Evolutionary conservation across 495 filamentous ascomycete genomes (phyloP), one percentile per base, ranked within the genome.

Genomic region (Aspergillus conjunctus): DNA sequence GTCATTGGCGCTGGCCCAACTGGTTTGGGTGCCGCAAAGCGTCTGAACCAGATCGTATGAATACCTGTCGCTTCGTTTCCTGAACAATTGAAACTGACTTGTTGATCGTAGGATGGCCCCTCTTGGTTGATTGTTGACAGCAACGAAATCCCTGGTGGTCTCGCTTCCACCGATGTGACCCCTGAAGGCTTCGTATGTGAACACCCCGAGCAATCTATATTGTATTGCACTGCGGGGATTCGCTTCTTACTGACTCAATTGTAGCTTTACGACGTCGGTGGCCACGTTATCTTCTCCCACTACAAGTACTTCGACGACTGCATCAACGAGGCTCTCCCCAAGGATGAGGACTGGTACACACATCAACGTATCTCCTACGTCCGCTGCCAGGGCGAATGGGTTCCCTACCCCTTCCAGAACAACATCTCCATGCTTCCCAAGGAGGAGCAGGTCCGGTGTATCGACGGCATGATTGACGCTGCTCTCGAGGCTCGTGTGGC

Each of bases 271-370:
- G 94, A 98, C 82, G 94, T 98, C 68, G 94, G 94, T 73, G 94
- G 94, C 67, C 94, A 98, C 79, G 94, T 98, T 79, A 98, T 98
- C 77, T 98, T 98, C 85, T 98, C 94, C 61, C 94, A 98, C 85
- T 98, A 98, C 87, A 97, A 96, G 79, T 98, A 98, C 87, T 98
- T 98, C 75, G 94, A 98, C 79, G 95, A 98, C 80, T 96, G 91
- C 81, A 90, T 98, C 73, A 81, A 97, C 71, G 93, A 98, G 81
- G 94, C 94, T 57, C 86, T 98, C 46, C 95, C 94, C 64, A 91
- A 92, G 75, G 84, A 89, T 52, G 86, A 90, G 52, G 95, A 98
- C 81, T 98, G 94, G 94, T 97, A 91, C 76, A 91, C 86, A 56
- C 94, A 98, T 82, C 89, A 98, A 79, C 93, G 94, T 77, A 92